Percentiles rank a stretch among this genome's conserved stretches.
Conservation (phyloP, 108 stramenopile genomes). For the Epipyxis sp. region DNA sequence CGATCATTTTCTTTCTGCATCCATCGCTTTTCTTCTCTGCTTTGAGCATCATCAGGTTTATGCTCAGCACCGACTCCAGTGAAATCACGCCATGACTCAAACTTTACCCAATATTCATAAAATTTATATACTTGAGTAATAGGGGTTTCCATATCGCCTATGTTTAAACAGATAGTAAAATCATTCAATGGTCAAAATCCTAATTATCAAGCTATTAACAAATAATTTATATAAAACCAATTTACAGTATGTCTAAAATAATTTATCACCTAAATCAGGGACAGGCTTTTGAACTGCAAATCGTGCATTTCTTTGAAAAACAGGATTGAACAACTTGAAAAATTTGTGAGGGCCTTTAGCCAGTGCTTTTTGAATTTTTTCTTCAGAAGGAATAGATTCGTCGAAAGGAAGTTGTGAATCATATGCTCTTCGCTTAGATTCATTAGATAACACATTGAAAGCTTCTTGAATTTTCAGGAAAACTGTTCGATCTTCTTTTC, state of each 20-base stretch:
- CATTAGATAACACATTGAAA: slow-evolving; percentile 79
- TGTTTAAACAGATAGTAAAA: too few relatives aligned
- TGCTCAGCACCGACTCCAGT: slow-evolving; percentile 72
- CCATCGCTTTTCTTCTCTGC: slow-evolving; percentile 91
- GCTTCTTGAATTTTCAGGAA: slow-evolving; percentile 92
- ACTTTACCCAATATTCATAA: slow-evolving; percentile 93
- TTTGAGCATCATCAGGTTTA: slow-evolving; percentile 72
- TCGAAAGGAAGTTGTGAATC: slow-evolving; percentile 92
- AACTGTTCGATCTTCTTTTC: slow-evolving; percentile 58
- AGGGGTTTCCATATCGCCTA: slow-evolving; percentile 73
- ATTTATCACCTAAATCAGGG: slow-evolving; percentile 82
- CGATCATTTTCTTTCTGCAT: slow-evolving; percentile 93
- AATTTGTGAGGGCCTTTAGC: slow-evolving; percentile 43
- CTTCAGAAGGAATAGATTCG: slow-evolving; percentile 74
- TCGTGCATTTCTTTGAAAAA: slow-evolving; percentile 87
- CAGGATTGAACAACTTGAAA: slow-evolving; percentile 76
- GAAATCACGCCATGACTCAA: slow-evolving; percentile 94
- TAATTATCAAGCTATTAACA: slow-evolving; percentile 11
- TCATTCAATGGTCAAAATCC: too few relatives aligned
- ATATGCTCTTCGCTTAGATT: slow-evolving; percentile 74
- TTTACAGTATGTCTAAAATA: too few relatives aligned
- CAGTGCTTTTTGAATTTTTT: slow-evolving; percentile 48
- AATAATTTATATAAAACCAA: too few relatives aligned
- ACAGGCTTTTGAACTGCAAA: slow-evolving; percentile 74
- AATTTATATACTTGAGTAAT: slow-evolving; percentile 80